Evolutionary conservation across 257 asterid species (phyloP), one percentile per base, ranked within the genome.

Genomic region (Linaria vulgaris): DNA sequence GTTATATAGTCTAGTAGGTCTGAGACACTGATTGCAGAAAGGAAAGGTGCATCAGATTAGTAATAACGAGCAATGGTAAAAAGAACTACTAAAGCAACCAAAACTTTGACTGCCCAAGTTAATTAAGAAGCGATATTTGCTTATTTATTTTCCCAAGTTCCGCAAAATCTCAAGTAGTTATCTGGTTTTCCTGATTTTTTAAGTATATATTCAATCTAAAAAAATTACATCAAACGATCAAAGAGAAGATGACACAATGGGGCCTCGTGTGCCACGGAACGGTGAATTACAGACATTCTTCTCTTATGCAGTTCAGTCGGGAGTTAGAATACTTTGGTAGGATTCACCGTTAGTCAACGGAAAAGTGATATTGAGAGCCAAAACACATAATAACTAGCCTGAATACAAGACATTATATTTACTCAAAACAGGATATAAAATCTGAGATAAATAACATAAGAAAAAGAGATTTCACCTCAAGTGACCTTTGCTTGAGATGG

Each of bases 401-500:
- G 38, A 30, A 15, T 10, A 14, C 15, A 54, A 14, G 27, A 56
- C 10, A 41, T n/a, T 12, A 0, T 23, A 49, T 12, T 24, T 43
- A 19, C 20, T 59, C 67, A 27, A 47, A 74, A 66, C 44, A 60
- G 8, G n/a, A 58, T 30, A 43, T 16, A 20, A 13, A 64, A 52
- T 48, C 27, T 56, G 30, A 44, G 61, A 53, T 55, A 25, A 52
- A 34, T 34, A 34, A 34, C 5, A 3, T 3, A 3, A 34, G 22
- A 63, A 9, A 51, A 60, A 53, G 60, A 24, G 59, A 10, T 7
- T 54, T 57, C 56, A 88, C 96, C 96, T 88, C 56, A 88, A 69
- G 76, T 88, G 96, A 57, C 96, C 96, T 76, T 88, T 85, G 83
- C 96, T 88, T 53, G 96, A 81, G 60, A 88, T 88, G 64, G 96